Percentiles rank a stretch among this genome's conserved stretches.
Evolutionary conservation across 2,329 filamentous ascomycete genomes (phyloP).

Genomic region (Colletotrichum salicis): DNA sequence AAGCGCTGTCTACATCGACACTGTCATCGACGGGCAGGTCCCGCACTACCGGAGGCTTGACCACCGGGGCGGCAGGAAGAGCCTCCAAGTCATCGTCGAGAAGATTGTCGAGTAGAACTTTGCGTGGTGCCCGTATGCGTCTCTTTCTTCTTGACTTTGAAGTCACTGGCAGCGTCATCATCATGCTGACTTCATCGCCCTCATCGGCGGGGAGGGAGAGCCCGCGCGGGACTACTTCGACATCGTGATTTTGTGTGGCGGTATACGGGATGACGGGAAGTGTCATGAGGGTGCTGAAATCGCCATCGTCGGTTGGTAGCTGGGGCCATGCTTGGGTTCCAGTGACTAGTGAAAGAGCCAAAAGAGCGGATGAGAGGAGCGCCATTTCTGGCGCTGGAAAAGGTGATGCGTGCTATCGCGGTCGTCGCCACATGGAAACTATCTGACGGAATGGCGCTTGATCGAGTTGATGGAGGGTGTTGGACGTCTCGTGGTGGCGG

Average conservation of each 20-base stretch:
- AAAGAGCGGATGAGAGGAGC: slow-evolving; percentile 24
- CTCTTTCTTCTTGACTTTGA: slow-evolving; percentile 19
- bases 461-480: background rate
- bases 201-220: slow-evolving; percentile 27
- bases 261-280: slow-evolving; percentile 35
- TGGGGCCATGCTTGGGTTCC: slow-evolving; percentile 33
- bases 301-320: slow-evolving; percentile 33
- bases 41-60: slow-evolving; percentile 10
- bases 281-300: slow-evolving; percentile 13
- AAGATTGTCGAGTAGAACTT: slow-evolving; percentile 18
- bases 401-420: slow-evolving; percentile 30
- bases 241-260: background rate
- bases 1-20: slow-evolving; percentile 31
- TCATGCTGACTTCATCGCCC: background rate
- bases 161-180: slow-evolving; percentile 30
- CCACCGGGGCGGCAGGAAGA: slow-evolving; percentile 12
- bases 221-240: slow-evolving; percentile 19
- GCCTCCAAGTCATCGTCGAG: background rate
- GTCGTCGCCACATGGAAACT: slow-evolving; percentile 34
- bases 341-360: slow-evolving; percentile 34
- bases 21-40: slow-evolving; percentile 29
- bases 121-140: slow-evolving; percentile 2
- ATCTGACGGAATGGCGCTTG: background rate
- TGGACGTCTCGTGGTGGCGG: background rate
- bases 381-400: slow-evolving; percentile 26